A percentile compares a stretch with the other conserved stretches of the same genome.
Conservation (phyloP, 2,329 filamentous ascomycete species). For the Lachnellula suecica region DNA sequence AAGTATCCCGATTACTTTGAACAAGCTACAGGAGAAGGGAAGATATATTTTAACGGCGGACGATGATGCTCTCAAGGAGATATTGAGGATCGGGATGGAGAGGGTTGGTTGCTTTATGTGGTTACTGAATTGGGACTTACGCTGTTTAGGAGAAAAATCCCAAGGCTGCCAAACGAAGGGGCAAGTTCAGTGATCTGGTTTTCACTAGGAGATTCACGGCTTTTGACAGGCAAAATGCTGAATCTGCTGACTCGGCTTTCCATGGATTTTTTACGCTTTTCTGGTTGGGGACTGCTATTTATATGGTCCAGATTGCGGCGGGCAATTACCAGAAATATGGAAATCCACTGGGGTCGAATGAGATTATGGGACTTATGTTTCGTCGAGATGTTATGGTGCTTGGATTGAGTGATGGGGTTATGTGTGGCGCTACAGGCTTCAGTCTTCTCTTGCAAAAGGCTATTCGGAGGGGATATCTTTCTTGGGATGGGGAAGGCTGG, state of each 20-base stretch:
- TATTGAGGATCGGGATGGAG: slow-evolving; percentile 25
- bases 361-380: slow-evolving; percentile 71
- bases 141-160: slow-evolving; percentile 23
- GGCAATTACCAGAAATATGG: slow-evolving; percentile 70
- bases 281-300: slow-evolving; percentile 68
- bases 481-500: slow-evolving; percentile 71
- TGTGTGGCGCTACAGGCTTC: slow-evolving; percentile 66
- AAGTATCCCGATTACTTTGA: slow-evolving; percentile 30
- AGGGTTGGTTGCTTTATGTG: slow-evolving; percentile 14
- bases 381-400: slow-evolving; percentile 53
- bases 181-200: slow-evolving; percentile 53
- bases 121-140: not conserved
- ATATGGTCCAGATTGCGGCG: slow-evolving; percentile 65
- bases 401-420: slow-evolving; percentile 63
- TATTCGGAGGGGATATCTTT: slow-evolving; percentile 57
- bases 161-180: slow-evolving; percentile 22
- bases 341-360: slow-evolving; percentile 66
- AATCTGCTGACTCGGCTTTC: slow-evolving; percentile 66
- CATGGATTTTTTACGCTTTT: slow-evolving; percentile 80
- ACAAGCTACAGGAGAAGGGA: slow-evolving; percentile 28
- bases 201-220: slow-evolving; percentile 73
- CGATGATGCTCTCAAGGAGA: slow-evolving; percentile 27
- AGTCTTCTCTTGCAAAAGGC: slow-evolving; percentile 64
- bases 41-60: slow-evolving; percentile 29
- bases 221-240: slow-evolving; percentile 71